Evolutionary conservation across 768 basidiomycete species (phyloP), one percentile per base, ranked within the genome.

Genomic region (Kwoniella europaea): DNA sequence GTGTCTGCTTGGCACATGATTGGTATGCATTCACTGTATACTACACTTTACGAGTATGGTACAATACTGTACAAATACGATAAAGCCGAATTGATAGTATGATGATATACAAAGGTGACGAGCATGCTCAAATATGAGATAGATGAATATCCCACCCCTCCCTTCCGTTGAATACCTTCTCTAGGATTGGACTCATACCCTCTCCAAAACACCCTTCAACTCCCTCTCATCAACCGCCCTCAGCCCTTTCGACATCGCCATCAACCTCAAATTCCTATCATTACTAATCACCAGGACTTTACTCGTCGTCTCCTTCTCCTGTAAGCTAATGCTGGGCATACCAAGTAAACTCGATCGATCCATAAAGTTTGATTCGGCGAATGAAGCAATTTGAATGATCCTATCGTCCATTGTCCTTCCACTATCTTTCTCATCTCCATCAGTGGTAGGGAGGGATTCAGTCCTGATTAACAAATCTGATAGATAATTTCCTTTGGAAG

Each of bases 381-480:
- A 98, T 61, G 92, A 87, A 18, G 93, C 94, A 44, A 94, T 91
- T 78, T 92, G 91, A 55, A 98, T 87, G 69, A 99, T 97, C 64
- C 95, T 86, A 78, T 98, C 96, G 79, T 98, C 97, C 92, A 97
- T 94, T 71, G 88, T 93, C 50, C 91, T 87, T 57, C 91, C 91
- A 84, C 85, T 83, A 84, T 24, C 87, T 79, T 54, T 60, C 4
- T 41, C 52, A 3, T 65, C 46, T 20, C 55, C 24, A 41, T 61
- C 20, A 6, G 67, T 43, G 69, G 79, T 92, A 72, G 93, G 91
- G 69, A 94, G 88, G 71, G 91, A 88, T 82, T 98, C 96, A 0
- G 89, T 90, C 24, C 94, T 90, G 20, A 98, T 88, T 78, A 83
- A 90, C 18, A 99, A 87, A 50, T 91, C 91, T 0, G 88, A 86